Percentiles rank a stretch among this genome's conserved stretches.
Evolutionary conservation across 371 early-diverging fungal genomes (phyloP).

Genomic region (Actinomortierella ambigua): DNA sequence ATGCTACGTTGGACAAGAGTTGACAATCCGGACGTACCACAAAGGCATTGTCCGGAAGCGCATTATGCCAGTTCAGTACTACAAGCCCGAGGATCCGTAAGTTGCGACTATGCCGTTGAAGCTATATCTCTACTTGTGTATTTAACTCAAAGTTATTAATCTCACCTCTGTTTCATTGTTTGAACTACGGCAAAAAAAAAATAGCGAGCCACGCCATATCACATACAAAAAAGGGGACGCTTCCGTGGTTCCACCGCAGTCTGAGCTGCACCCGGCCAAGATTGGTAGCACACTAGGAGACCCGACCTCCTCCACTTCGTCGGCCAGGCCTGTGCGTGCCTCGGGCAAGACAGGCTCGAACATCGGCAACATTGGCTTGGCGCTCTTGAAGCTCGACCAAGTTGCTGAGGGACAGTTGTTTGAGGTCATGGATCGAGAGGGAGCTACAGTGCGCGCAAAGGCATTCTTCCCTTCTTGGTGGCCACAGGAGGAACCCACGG

Average conservation of each 20-base stretch:
- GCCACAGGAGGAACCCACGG: slow-evolving; percentile 28
- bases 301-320: slow-evolving; percentile 26
- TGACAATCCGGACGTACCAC: slow-evolving; percentile 95
- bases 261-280: slow-evolving; percentile 51
- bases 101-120: not conserved
- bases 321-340: slow-evolving; percentile 45
- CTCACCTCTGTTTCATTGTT: too few species aligned
- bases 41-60: slow-evolving; percentile 94
- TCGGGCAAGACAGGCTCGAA: slow-evolving; percentile 72
- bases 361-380: slow-evolving; percentile 83
- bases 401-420: slow-evolving; percentile 50
- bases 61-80: slow-evolving; percentile 82
- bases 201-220: slow-evolving; percentile 48
- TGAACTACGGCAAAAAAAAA: slow-evolving; percentile 6
- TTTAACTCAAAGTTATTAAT: too few species aligned
- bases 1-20: slow-evolving; percentile 97
- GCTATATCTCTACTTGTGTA: too few species aligned
- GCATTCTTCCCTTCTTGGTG: slow-evolving; percentile 67
- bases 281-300: not conserved
- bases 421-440: slow-evolving; percentile 45
- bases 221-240: slow-evolving; percentile 28
- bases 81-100: slow-evolving; percentile 49
- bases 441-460: slow-evolving; percentile 46
- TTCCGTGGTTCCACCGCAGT: slow-evolving; percentile 50
- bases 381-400: slow-evolving; percentile 83